Evolutionary conservation across 225 moss, liverwort and hornwort species (phyloP), one percentile per base, ranked within the genome.

Genomic region (Climacium dendroides): DNA sequence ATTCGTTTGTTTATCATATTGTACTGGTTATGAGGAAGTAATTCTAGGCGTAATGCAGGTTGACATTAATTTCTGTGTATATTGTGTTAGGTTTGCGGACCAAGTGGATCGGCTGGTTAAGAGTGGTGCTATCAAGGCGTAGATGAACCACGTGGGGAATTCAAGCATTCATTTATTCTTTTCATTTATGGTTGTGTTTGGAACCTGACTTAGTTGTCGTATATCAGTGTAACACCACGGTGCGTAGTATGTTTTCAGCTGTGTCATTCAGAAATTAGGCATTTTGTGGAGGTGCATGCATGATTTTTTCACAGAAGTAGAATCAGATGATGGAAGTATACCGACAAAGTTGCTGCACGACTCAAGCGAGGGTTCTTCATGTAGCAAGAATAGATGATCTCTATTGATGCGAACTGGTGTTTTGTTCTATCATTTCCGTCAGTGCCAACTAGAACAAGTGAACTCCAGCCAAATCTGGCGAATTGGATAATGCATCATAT

Each of bases 61-160:
- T 88, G 83, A 85, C 79, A 47, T 75, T 75, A 34, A 74, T 41
- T 71, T 71, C 19, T 83, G 20, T 74, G 69, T 47, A 37, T 81
- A 7, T 77, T 86, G 35, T 64, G 35, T 45, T 60, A 90, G 90
- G 84, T 92, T 92, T 65, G 87, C 92, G 41, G 87, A 89, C 67
- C 89, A 82, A 82, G 87, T 92, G 85, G 92, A 89, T 89, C 90
- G 61, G 55, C 65, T 92, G 66, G 79, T 92, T 22, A 92, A 92
- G 74, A 88, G 78, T 85, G 90, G 92, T 78, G 87, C 78, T 65
- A 90, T 92, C 74, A 82, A 89, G 82, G 85, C 74, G 19, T 92
- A 90, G 90, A 54, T 19, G 74, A 81, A 54, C 25, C 75, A 26
- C 22, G 37, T 55, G 41, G 54, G 61, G 35, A 54, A 71, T 69